Evolutionary conservation across 805 yeast species (phyloP).

Genomic region (Schizosaccharomyces lindneri): DNA sequence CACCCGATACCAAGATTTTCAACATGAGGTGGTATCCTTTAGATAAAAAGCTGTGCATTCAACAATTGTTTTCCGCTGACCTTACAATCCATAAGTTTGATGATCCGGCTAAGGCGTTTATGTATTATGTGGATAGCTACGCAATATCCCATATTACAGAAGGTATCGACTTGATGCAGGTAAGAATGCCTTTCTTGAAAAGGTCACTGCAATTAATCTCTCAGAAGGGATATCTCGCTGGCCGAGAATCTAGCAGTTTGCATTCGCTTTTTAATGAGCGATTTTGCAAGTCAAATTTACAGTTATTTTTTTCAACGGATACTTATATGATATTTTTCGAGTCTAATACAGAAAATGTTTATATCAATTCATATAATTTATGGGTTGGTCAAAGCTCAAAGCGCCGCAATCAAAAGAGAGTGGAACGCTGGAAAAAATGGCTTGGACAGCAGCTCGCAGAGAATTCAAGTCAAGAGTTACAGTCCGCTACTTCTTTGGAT

Average conservation of each 20-base stretch:
- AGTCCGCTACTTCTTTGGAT: neutral
- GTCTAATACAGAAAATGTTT: neutral
- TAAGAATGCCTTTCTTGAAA: conserved; percentile 49
- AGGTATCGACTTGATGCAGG: conserved; percentile 58
- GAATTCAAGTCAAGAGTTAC: neutral
- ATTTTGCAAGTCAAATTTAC: neutral
- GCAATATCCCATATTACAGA: conserved; percentile 93
- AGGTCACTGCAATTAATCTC: neutral
- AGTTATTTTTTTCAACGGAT: neutral
- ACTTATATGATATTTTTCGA: neutral
- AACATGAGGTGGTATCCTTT: conserved; percentile 44
- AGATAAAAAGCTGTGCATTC: conserved; percentile 33
- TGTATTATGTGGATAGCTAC: conserved; percentile 77
- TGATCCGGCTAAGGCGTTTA: conserved; percentile 61
- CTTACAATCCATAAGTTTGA: conserved; percentile 51
- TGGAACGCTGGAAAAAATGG: neutral
- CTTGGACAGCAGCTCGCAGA: neutral
- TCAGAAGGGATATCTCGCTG: neutral
- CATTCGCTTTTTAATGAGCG: neutral
- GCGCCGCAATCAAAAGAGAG: neutral
- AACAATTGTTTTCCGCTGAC: conserved; percentile 71
- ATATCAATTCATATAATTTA: neutral
- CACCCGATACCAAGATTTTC: conserved; percentile 73
- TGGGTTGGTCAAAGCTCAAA: neutral
- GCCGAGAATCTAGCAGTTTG: neutral